phyloP scores from a whole-genome alignment of 192 early-diverging fungal species.

The Lobulomyces angularis region DNA sequence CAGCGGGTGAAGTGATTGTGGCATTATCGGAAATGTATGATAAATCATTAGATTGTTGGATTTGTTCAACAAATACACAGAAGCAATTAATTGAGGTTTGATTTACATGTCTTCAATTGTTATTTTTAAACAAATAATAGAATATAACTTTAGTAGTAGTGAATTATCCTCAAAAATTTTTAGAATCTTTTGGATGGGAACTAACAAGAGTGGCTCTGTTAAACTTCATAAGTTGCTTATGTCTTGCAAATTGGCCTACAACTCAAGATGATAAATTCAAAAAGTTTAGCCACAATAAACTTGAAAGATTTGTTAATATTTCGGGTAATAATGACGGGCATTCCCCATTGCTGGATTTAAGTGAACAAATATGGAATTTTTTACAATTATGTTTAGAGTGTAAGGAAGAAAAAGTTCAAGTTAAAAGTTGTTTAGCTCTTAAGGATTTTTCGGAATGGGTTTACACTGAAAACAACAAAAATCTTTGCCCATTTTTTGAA shows the following conservation, averaged over 20 bases:
- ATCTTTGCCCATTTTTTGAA: no score
- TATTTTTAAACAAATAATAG: no score
- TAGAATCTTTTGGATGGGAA: slow-evolving; percentile 45
- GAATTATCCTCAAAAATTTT: slow-evolving; percentile 18
- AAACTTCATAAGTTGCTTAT: slow-evolving; percentile 29
- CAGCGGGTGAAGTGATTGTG: slow-evolving; percentile 45
- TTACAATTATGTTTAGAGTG: slow-evolving; percentile 43
- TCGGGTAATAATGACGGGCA: no score
- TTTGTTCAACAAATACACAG: no score
- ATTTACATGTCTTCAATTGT: no score
- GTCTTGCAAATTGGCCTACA: slow-evolving; percentile 24
- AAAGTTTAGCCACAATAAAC: no score
- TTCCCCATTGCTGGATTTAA: no score
- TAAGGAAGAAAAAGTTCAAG: slow-evolving; percentile 53
- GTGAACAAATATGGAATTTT: no score
- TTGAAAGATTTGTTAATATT: no score
- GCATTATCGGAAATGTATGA: slow-evolving; percentile 22
- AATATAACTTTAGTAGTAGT: slow-evolving; percentile 10
- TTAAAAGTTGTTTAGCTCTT: slow-evolving; percentile 31
- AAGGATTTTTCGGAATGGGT: slow-evolving; percentile 24
- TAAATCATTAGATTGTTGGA: no score
- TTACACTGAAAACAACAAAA: slow-evolving; percentile 25
- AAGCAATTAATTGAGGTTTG: no score
- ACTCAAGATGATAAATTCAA: no score
- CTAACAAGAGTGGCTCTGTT: slow-evolving; percentile 35